A percentile compares a stretch with the other conserved stretches of the same genome.
These are phyloP conservation scores for Arthrobotrys iridis DNA, from an alignment of 2,329 filamentous ascomycete genomes.

Conservation along the genomic window DNA sequence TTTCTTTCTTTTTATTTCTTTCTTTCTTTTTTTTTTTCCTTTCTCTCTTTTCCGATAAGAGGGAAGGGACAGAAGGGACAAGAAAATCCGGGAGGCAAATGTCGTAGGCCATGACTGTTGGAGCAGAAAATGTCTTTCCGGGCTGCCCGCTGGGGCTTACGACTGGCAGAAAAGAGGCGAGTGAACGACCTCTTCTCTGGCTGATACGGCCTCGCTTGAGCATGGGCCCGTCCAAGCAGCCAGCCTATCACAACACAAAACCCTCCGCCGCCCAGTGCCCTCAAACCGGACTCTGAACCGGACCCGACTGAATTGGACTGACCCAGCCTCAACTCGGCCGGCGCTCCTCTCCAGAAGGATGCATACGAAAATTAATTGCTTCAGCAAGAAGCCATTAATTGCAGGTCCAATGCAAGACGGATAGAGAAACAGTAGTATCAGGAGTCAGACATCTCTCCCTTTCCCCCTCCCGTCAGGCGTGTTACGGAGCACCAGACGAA, in stretches of 20 bases:
- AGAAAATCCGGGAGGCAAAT: neutral
- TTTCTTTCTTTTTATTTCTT: too few relatives aligned
- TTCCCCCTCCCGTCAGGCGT: conserved; percentile 27
- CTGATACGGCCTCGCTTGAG: conserved; percentile 11
- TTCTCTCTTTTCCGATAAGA: too few relatives aligned
- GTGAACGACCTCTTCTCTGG: neutral
- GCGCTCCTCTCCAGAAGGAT: conserved; percentile 40
- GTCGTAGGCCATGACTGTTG: conserved; percentile 16
- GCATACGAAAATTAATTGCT: conserved; percentile 1
- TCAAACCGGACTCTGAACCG: neutral
- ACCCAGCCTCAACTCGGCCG: neutral
- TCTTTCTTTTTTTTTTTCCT: too few relatives aligned
- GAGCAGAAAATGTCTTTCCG: conserved; percentile 6
- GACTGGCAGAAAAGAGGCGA: conserved; percentile 28
- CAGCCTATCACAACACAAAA: conserved; percentile 16
- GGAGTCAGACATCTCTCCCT: neutral
- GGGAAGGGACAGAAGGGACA: neutral
- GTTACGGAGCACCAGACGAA: conserved; percentile 25
- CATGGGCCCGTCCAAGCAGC: neutral
- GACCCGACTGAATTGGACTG: neutral
- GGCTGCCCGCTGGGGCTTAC: neutral
- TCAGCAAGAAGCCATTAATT: neutral
- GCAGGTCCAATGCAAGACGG: neutral
- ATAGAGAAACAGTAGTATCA: neutral
- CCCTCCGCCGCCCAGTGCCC: neutral